Evolutionary conservation across 306 rosid genomes (phyloP), one percentile per base, ranked within the genome.

Genomic region (Spatholobus suberectus): DNA sequence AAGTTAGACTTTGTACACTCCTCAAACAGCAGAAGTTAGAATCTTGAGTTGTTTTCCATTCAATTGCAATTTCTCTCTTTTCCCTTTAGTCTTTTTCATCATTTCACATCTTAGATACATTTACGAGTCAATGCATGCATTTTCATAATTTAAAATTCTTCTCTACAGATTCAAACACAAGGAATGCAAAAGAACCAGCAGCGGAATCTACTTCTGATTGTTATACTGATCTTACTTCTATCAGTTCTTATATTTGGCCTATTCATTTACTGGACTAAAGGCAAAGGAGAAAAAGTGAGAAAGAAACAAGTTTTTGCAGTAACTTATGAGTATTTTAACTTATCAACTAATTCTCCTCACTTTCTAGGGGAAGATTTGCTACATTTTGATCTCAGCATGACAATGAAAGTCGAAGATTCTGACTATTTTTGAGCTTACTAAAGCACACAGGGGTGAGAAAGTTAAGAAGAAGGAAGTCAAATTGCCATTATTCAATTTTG

Each of bases 321-420:
- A 46, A 14, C 52, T 46, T 41, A 41, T 9, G 2, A 8, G 1
- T 41, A 7, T 8, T 41, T 8, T 41, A 41, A 41, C 52, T 46
- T 12, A 13, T 46, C 5, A n/a, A n/a, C n/a, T n/a, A n/a, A n/a
- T n/a, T 65, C 11, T 54, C 9, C 38, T 63, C 78, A 66, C 23
- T 21, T 46, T 67, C 1, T 21, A 66, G 89, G 82, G 49, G 86
- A 82, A 13, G 82, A 86, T 58, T 74, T 86, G 74, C 44, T 78
- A 17, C 63, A 9, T 4, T 86, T 86, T 73, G 76, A 86, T 15
- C 34, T 69, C 52, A 76, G 73, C 47, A 62, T 63, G 85, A 77
- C 73, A 73, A 55, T 47, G 44, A 81, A 63, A 46, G 29, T 58
- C 3, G 13, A 41, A 41, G 13, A 41, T 41, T 41, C 46, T n/a